phyloP scores from a whole-genome alignment of 495 filamentous ascomycete species.

The Entonaema liquescens region DNA sequence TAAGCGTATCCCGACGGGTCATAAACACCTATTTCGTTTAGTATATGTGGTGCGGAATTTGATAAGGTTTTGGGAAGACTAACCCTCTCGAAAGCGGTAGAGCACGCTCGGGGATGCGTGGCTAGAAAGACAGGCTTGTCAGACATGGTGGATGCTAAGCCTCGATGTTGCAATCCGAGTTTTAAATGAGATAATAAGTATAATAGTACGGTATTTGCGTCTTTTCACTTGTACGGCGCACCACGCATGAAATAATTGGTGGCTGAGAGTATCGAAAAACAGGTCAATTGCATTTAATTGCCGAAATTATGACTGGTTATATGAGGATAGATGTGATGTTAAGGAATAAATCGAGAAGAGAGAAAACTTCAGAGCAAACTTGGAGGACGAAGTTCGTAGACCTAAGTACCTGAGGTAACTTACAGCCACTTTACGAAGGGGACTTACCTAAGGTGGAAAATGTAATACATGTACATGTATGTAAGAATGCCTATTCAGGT shows the following conservation, averaged over 20 bases:
- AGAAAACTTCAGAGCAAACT: conserved; percentile 22
- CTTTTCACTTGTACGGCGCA: conserved; percentile 36
- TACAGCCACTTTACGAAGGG: background rate
- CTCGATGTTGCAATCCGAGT: conserved; percentile 42
- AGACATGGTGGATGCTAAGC: conserved; percentile 62
- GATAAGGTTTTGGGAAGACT: conserved; percentile 34
- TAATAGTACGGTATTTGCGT: background rate
- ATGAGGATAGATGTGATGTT: background rate
- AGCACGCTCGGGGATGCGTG: conserved; percentile 92
- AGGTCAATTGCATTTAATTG: conserved; percentile 35
- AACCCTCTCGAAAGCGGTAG: conserved; percentile 95
- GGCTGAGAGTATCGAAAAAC: conserved; percentile 23
- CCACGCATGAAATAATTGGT: conserved; percentile 46
- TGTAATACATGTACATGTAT: conserved; percentile 6
- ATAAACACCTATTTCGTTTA: conserved; percentile 80
- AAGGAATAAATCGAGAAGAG: conserved; percentile 2
- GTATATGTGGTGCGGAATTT: conserved; percentile 3
- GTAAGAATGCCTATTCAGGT: background rate
- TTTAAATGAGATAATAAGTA: conserved; percentile 22
- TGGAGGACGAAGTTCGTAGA: conserved; percentile 14
- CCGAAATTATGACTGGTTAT: conserved; percentile 10
- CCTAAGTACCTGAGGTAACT: conserved; percentile 9
- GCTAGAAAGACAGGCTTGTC: conserved; percentile 87
- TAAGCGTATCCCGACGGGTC: conserved; percentile 81
- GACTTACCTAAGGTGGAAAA: background rate